Percentiles rank a stretch among this genome's conserved stretches.
phyloP scores from a whole-genome alignment of 208 protist genomes.

The Perkinsela sp. region DNA sequence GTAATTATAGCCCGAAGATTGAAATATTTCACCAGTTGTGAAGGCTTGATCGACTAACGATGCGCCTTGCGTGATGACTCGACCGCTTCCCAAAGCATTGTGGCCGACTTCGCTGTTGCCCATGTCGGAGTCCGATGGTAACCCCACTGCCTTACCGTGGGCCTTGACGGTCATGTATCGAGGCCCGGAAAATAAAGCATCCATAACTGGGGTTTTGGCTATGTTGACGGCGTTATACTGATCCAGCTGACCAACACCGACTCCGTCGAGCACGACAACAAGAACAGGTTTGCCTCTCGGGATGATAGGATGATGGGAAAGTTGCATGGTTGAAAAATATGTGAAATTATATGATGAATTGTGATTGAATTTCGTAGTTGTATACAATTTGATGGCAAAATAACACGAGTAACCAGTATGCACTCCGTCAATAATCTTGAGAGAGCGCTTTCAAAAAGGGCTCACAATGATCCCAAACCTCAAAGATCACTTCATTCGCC shows the following conservation, averaged over 20 bases:
- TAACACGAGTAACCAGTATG: no score
- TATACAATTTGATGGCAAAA: no score
- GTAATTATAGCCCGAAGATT: conserved; percentile 58
- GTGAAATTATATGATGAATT: no score
- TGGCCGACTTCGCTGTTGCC: conserved; percentile 82
- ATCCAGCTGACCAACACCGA: conserved; percentile 51
- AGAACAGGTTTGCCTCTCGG: conserved; percentile 9
- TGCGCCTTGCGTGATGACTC: conserved; percentile 65
- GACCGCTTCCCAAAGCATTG: conserved; percentile 72
- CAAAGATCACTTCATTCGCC: no score
- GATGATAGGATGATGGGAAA: neutral
- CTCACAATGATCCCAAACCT: no score
- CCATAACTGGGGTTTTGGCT: conserved; percentile 57
- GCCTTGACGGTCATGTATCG: conserved; percentile 57
- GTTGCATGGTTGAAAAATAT: no score
- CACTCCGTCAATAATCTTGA: no score
- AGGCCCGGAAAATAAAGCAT: conserved; percentile 14
- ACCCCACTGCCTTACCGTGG: conserved; percentile 66
- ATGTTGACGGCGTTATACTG: conserved; percentile 66
- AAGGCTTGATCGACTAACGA: conserved; percentile 73
- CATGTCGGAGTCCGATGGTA: conserved; percentile 76
- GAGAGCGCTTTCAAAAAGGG: no score
- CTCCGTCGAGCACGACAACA: conserved; percentile 52
- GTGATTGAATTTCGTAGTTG: no score
- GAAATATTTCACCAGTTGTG: conserved; percentile 38